A percentile compares a stretch with the other conserved stretches of the same genome.
phyloP scores from a whole-genome alignment of 257 asterid genomes.

The Solanum appendiculatum region DNA sequence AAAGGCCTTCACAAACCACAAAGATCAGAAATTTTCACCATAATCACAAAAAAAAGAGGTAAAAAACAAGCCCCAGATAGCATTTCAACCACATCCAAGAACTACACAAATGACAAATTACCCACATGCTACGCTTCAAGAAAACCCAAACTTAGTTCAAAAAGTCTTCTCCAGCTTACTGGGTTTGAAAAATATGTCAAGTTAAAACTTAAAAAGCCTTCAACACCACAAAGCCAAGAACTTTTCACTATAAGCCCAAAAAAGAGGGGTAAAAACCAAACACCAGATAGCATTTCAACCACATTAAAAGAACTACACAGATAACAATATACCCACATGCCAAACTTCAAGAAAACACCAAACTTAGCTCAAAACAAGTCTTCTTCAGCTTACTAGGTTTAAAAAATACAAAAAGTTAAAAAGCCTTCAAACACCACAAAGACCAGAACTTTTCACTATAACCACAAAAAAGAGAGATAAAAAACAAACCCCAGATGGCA shows the following conservation, averaged over 20 bases:
- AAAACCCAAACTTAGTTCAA: background rate
- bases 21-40: background rate
- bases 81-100: background rate
- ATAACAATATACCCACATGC: background rate
- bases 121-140: background rate
- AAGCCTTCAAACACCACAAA: background rate
- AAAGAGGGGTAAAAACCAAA: background rate
- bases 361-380: background rate
- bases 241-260: background rate
- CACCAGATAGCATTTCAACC: background rate
- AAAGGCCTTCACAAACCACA: background rate
- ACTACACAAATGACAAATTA: background rate
- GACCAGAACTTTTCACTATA: background rate
- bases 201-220: background rate
- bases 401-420: background rate
- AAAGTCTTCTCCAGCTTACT: background rate
- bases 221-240: background rate
- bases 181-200: background rate
- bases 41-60: background rate
- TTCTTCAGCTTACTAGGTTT: background rate
- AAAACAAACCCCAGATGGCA: background rate
- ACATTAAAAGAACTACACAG: background rate
- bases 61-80: background rate
- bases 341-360: background rate
- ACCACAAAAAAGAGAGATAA: background rate